A percentile compares a stretch with the other conserved stretches of the same genome.
Evolutionary conservation across 176 grass and related monocot species (phyloP).

Genomic region (Rhynchospora pubera): DNA sequence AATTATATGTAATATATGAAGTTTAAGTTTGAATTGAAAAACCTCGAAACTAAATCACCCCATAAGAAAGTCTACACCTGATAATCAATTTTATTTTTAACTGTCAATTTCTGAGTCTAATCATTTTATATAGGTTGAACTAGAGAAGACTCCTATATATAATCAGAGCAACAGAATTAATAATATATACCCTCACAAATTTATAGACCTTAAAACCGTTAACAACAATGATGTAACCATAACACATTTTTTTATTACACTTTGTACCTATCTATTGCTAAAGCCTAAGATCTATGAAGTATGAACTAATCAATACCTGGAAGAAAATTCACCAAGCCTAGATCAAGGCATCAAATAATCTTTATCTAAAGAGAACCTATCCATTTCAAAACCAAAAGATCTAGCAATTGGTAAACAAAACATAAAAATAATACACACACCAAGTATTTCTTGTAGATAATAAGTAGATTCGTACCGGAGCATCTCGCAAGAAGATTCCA

Average conservation of each 20-base stretch:
- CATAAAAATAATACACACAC: not conserved
- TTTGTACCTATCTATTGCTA: not conserved
- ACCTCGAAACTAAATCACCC: not conserved
- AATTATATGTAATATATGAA: not conserved
- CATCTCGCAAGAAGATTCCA: conserved; percentile 87
- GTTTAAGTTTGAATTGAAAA: not conserved
- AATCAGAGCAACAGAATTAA: not conserved
- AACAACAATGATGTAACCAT: not conserved
- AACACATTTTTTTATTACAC: not conserved
- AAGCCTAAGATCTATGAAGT: conserved; percentile 1
- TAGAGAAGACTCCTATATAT: not conserved
- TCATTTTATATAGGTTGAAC: not conserved
- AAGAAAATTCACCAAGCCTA: not conserved
- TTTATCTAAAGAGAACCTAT: not conserved
- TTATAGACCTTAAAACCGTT: not conserved
- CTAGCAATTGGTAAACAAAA: not conserved
- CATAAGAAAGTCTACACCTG: not conserved
- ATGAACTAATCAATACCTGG: not conserved
- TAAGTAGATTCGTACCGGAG: conserved; percentile 44
- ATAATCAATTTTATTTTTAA: not conserved
- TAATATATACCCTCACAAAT: not conserved
- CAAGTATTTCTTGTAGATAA: not conserved
- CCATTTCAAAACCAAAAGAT: not conserved
- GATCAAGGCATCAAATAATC: not conserved
- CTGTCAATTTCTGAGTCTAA: not conserved